Evolutionary conservation across 2,329 filamentous ascomycete genomes (phyloP).

Genomic region (Nothomitra cinnamomea): DNA sequence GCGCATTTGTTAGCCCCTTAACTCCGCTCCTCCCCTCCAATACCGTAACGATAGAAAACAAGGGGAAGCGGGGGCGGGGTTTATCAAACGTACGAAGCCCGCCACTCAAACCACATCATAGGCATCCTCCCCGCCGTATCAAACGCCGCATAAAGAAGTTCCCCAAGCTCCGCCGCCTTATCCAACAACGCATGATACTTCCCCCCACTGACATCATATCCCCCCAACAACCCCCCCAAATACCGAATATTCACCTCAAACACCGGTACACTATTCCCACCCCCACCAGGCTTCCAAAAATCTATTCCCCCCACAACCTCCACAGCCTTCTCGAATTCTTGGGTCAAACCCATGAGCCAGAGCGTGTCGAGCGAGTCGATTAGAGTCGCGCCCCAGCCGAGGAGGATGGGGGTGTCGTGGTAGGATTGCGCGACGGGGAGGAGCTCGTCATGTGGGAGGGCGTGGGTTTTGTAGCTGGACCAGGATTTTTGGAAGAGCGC

Average conservation of each 20-base stretch:
- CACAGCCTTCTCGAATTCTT: slow-evolving; percentile 39
- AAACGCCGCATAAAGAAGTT: slow-evolving; percentile 33
- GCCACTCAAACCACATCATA: slow-evolving; percentile 18
- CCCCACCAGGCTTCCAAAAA: slow-evolving; percentile 27
- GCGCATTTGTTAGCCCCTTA: slow-evolving; percentile 11
- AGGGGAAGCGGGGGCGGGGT: background rate
- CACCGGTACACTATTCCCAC: slow-evolving; percentile 21
- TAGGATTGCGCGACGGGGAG: slow-evolving; percentile 30
- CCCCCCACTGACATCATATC: slow-evolving; percentile 33
- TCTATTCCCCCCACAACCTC: slow-evolving; percentile 34
- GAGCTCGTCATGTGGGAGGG: slow-evolving; percentile 37
- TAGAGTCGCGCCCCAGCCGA: slow-evolving; percentile 40
- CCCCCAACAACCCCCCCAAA: slow-evolving; percentile 34
- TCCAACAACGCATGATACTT: slow-evolving; percentile 26
- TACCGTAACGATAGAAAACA: background rate
- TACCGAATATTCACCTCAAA: slow-evolving; percentile 36
- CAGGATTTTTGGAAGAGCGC: slow-evolving; percentile 23
- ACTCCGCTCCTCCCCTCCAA: background rate
- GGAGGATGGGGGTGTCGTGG: slow-evolving; percentile 30
- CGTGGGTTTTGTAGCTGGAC: slow-evolving; percentile 33
- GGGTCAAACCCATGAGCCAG: slow-evolving; percentile 40
- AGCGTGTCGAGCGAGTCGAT: slow-evolving; percentile 45
- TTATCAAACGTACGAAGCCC: slow-evolving; percentile 2
- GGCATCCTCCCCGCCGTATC: slow-evolving; percentile 16
- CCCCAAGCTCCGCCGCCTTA: slow-evolving; percentile 36